phyloP scores from a whole-genome alignment of 768 basidiomycete genomes.

The Saitozyma podzolica region DNA sequence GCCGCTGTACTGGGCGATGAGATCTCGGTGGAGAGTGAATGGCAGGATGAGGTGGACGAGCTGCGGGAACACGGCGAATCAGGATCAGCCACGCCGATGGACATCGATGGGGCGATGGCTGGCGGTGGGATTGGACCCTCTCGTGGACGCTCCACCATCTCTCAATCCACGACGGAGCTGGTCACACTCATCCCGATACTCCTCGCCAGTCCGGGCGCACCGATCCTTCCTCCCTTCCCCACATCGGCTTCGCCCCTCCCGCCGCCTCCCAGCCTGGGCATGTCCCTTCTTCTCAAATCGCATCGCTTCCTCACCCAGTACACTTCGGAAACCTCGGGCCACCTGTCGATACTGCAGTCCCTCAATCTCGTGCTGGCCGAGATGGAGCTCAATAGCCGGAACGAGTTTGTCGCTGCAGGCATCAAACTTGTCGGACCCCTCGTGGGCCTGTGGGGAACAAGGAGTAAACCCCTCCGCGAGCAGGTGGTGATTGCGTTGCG shows the following conservation, averaged over 20 bases:
- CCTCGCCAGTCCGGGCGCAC: constrained; percentile 56
- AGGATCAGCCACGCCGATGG: background rate
- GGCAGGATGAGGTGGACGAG: constrained; percentile 36
- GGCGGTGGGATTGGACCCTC: constrained; percentile 17
- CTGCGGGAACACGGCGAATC: constrained; percentile 2
- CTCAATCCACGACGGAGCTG: constrained; percentile 69
- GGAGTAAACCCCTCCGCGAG: constrained; percentile 75
- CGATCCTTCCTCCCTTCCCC: constrained; percentile 14
- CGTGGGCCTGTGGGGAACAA: constrained; percentile 73
- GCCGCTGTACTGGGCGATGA: constrained; percentile 71
- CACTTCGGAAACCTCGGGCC: constrained; percentile 72
- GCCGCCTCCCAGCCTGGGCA: constrained; percentile 18
- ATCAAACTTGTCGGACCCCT: constrained; percentile 64
- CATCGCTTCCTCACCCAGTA: constrained; percentile 66
- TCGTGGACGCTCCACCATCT: constrained; percentile 18
- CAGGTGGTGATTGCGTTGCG: constrained; percentile 72
- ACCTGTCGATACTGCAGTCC: constrained; percentile 70
- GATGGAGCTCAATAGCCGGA: constrained; percentile 72
- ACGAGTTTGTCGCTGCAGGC: constrained; percentile 65
- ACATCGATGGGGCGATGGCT: background rate
- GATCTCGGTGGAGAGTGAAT: constrained; percentile 50
- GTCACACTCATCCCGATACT: constrained; percentile 56
- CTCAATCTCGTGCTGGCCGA: constrained; percentile 71
- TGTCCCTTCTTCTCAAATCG: constrained; percentile 62
- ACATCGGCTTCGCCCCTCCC: constrained; percentile 4